A percentile compares a stretch with the other conserved stretches of the same genome.
These are phyloP conservation scores for Aspergillus alliaceus DNA, from an alignment of 2,329 filamentous ascomycete genomes.

Conservation along the genomic window DNA sequence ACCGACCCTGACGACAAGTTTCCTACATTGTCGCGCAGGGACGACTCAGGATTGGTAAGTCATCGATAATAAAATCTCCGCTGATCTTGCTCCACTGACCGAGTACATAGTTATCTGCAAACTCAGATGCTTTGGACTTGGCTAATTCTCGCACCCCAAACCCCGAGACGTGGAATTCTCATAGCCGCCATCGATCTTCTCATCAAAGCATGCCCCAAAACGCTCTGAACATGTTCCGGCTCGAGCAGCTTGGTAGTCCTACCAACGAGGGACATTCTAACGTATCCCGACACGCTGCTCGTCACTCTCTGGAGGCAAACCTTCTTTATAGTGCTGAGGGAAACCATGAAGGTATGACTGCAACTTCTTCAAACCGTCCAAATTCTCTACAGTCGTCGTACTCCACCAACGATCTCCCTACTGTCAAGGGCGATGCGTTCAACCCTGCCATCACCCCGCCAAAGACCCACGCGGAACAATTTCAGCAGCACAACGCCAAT, in stretches of 20 bases:
- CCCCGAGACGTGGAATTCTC: slow-evolving; percentile 64
- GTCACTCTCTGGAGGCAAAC: slow-evolving; percentile 48
- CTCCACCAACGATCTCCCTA: slow-evolving; percentile 85
- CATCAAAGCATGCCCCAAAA: slow-evolving; percentile 62
- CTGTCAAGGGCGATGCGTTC: slow-evolving; percentile 68
- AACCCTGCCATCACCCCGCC: slow-evolving; percentile 44
- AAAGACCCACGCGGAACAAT: slow-evolving; percentile 62
- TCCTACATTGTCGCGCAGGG: slow-evolving; percentile 60
- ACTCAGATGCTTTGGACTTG: slow-evolving; percentile 77
- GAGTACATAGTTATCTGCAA: slow-evolving; percentile 68
- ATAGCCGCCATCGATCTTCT: slow-evolving; percentile 67
- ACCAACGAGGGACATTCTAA: slow-evolving; percentile 31
- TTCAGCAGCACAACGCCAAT: slow-evolving; percentile 75
- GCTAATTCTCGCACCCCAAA: slow-evolving; percentile 68
- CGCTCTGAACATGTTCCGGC: slow-evolving; percentile 43
- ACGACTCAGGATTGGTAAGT: slow-evolving; percentile 58
- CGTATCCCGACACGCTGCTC: slow-evolving; percentile 38
- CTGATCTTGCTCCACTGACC: slow-evolving; percentile 37
- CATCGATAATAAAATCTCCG: neutral
- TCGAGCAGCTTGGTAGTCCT: slow-evolving; percentile 36
- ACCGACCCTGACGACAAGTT: slow-evolving; percentile 80
- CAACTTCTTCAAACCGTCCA: slow-evolving; percentile 40
- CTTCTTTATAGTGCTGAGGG: slow-evolving; percentile 33
- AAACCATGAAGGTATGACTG: slow-evolving; percentile 23
- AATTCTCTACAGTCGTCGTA: slow-evolving; percentile 73